A percentile compares a stretch with the other conserved stretches of the same genome.
Conservation (phyloP, 176 grass and related monocot genomes). For the Zoysia japonica region DNA sequence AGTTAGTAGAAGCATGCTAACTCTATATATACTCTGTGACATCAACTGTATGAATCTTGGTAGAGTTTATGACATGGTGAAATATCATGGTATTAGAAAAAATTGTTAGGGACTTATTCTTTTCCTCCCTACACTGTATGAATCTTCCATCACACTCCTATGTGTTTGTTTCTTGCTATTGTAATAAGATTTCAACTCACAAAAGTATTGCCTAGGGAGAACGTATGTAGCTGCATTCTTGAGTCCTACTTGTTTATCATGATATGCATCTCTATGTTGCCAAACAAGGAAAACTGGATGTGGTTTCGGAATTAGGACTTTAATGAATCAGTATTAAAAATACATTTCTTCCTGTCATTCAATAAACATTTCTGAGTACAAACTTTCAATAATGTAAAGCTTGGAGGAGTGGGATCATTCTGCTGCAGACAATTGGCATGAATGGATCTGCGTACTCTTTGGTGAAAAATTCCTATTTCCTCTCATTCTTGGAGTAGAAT, state of each 20-base stretch:
- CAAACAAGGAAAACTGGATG: neutral
- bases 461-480: slow-evolving; percentile 42
- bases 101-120: neutral
- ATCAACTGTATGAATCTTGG: neutral
- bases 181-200: neutral
- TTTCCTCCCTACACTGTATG: too few species aligned
- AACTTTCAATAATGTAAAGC: slow-evolving; percentile 21
- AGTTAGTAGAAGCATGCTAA: neutral
- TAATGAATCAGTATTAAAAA: neutral
- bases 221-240: neutral
- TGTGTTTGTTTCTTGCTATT: too few species aligned
- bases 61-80: neutral
- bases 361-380: slow-evolving; percentile 27
- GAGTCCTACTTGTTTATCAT: neutral
- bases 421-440: slow-evolving; percentile 17
- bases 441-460: slow-evolving; percentile 12
- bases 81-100: neutral
- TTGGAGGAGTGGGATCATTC: neutral
- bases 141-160: too few species aligned
- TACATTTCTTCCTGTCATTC: neutral
- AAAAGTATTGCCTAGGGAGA: too few species aligned
- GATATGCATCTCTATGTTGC: neutral
- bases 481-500: slow-evolving; percentile 84
- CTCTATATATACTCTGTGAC: neutral
- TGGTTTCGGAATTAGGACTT: neutral